Evolutionary conservation across 1,139 yeast species (phyloP).

Genomic region (Debaryomycetaceae sp.): DNA sequence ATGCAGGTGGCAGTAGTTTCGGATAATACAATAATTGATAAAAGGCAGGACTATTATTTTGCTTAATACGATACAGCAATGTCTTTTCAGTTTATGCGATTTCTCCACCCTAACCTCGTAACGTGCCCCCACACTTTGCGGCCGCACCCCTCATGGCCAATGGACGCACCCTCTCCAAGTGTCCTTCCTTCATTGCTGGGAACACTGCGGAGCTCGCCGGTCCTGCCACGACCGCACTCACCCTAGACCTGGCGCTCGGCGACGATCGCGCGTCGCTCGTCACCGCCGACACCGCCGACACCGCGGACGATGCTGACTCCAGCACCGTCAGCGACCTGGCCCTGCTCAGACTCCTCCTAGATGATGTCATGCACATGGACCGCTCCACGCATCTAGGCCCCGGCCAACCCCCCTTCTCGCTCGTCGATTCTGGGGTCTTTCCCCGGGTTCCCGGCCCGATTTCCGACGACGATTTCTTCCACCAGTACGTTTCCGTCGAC

Average conservation of each 20-base stretch:
- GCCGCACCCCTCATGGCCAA: too few relatives aligned
- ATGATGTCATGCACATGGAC: neutral
- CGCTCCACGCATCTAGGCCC: neutral
- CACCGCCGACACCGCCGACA: neutral
- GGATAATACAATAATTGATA: neutral
- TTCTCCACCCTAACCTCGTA: neutral
- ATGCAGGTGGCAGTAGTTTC: neutral
- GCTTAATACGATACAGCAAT: too few relatives aligned
- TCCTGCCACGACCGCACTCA: neutral
- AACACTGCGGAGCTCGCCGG: neutral
- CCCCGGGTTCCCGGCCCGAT: constrained; percentile 1
- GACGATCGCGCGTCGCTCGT: too few relatives aligned
- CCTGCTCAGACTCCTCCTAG: neutral
- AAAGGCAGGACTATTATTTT: too few relatives aligned
- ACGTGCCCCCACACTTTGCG: too few relatives aligned
- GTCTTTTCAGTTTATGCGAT: too few relatives aligned
- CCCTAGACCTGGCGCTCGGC: neutral
- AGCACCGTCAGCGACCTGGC: neutral
- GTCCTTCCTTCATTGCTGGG: neutral
- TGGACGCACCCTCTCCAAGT: neutral
- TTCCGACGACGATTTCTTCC: constrained; percentile 7
- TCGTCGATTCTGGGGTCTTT: neutral
- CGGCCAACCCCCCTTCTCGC: neutral
- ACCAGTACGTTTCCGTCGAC: constrained; percentile 7
- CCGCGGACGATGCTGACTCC: neutral